Percentiles rank a stretch among this genome's conserved stretches.
Conservation (phyloP, 495 filamentous ascomycete species). For the Penicillium robsamsonii region DNA sequence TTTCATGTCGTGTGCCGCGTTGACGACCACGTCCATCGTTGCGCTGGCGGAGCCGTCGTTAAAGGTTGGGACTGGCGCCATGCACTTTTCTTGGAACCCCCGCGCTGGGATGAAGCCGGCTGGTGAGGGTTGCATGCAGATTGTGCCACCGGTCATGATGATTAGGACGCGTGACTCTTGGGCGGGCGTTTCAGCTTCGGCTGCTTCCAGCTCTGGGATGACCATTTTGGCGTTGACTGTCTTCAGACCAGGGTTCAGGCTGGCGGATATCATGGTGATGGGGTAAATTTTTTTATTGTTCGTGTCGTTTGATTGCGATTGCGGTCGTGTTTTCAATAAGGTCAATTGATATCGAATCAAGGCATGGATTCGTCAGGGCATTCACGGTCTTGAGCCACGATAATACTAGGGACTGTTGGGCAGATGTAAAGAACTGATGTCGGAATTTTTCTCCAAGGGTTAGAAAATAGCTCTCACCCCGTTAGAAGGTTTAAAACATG, state of each 20-base stretch:
- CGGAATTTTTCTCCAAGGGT: no score
- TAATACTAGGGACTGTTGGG: constrained; percentile 12
- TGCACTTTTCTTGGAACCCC: constrained; percentile 79
- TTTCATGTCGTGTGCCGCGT: constrained; percentile 42
- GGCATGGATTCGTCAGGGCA: constrained; percentile 3
- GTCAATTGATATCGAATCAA: background rate
- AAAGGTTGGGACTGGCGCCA: constrained; percentile 82
- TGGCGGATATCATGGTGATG: constrained; percentile 3
- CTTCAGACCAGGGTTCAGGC: background rate
- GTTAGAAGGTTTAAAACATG: background rate
- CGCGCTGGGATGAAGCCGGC: constrained; percentile 67
- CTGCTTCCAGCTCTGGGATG: constrained; percentile 27
- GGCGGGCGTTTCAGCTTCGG: constrained; percentile 25
- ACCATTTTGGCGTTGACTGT: constrained; percentile 24
- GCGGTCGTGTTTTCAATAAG: background rate
- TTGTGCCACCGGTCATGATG: constrained; percentile 94
- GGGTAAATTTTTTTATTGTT: background rate
- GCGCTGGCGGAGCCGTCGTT: constrained; percentile 73
- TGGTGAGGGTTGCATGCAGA: constrained; percentile 80
- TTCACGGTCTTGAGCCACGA: background rate
- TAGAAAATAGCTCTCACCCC: no score
- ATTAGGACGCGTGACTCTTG: constrained; percentile 81
- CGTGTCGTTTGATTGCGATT: background rate
- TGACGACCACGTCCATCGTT: constrained; percentile 53
- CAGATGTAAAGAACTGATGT: constrained; percentile 14